Conservation (phyloP, 768 basidiomycete genomes). For the Mycena leptocephala region DNA sequence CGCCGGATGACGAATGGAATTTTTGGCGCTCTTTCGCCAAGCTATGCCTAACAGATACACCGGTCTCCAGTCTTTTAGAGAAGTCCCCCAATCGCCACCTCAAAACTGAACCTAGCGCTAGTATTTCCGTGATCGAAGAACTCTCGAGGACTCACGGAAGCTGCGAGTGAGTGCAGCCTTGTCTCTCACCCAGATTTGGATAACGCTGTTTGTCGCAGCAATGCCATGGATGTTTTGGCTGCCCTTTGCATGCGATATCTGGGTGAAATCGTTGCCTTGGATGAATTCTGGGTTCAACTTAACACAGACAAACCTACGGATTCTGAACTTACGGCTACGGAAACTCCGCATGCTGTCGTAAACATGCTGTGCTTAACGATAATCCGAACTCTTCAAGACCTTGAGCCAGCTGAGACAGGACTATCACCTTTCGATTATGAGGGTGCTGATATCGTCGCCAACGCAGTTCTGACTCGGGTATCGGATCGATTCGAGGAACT, state of each 20-base stretch:
- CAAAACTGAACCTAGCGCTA: not conserved
- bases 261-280: not conserved
- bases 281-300: not conserved
- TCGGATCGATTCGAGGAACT: not conserved
- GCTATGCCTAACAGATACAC: conserved; percentile 1
- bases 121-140: not conserved
- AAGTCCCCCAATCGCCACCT: not conserved
- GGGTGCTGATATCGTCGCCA: not conserved
- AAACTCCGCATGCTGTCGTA: not conserved
- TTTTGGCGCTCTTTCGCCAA: conserved; percentile 6
- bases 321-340: not conserved
- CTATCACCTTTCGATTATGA: conserved; percentile 1
- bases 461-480: not conserved
- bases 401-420: not conserved
- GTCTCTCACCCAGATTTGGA: not conserved
- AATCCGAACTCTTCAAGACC: not conserved
- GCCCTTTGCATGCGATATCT: not conserved
- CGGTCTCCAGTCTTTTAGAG: not conserved
- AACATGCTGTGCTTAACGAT: not conserved
- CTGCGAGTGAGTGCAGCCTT: not conserved
- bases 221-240: not conserved
- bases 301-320: not conserved
- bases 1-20: too few species aligned
- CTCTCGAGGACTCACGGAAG: not conserved
- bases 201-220: not conserved